phyloP scores from a whole-genome alignment of 176 grass and related monocot genomes.

The Carex pumila region DNA sequence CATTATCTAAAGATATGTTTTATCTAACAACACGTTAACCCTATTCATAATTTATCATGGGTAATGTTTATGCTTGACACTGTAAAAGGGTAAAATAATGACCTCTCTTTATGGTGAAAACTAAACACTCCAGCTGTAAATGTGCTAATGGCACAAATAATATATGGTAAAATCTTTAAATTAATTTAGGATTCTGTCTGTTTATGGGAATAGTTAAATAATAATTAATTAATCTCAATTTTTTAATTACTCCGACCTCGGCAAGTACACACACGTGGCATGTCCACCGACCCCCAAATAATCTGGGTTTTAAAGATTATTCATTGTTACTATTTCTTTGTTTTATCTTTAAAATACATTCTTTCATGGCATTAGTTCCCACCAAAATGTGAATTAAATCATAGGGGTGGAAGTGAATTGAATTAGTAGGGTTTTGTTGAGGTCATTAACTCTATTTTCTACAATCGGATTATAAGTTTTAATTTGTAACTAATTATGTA shows the following conservation, averaged over 20 bases:
- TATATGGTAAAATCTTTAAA: neutral
- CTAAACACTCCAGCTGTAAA: constrained; percentile 11
- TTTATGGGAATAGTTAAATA: neutral
- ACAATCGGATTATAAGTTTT: no score
- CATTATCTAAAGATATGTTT: neutral
- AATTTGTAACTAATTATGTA: no score
- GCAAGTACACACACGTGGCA: neutral
- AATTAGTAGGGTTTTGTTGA: no score
- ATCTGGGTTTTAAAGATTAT: neutral
- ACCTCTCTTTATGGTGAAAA: neutral
- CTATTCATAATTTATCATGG: neutral
- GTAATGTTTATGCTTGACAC: neutral
- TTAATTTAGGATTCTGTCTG: neutral
- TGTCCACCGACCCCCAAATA: neutral
- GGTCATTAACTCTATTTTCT: no score
- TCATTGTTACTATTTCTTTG: neutral
- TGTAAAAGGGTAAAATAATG: neutral
- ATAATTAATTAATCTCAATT: neutral
- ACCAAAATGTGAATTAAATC: neutral
- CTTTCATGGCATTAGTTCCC: neutral
- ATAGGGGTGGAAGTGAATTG: neutral
- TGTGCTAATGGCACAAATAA: neutral
- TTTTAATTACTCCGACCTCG: neutral
- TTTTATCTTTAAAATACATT: neutral
- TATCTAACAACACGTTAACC: neutral